Conservation (phyloP, 805 yeast genomes). For the Millerago galiae region DNA sequence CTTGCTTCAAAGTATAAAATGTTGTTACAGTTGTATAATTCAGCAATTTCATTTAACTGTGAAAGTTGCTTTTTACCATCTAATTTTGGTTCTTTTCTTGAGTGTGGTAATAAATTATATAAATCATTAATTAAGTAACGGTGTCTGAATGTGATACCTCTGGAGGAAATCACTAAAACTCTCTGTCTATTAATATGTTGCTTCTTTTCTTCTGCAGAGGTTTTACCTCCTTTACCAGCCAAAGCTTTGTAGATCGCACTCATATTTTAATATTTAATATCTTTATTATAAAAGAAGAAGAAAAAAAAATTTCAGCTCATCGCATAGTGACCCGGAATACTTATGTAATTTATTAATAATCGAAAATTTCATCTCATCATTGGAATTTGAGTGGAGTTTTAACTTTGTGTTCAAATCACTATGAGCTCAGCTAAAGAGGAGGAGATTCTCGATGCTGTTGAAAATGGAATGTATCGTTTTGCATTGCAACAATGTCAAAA, state of each 20-base stretch:
- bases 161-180: constrained; percentile 80
- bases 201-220: constrained; percentile 33
- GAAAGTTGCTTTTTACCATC: constrained; percentile 86
- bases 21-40: constrained; percentile 94
- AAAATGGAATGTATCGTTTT: constrained; percentile 43
- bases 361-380: neutral
- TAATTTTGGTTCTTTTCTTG: constrained; percentile 92
- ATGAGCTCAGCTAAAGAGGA: constrained; percentile 27
- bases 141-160: constrained; percentile 94
- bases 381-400: neutral
- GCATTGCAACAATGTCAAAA: constrained; percentile 46
- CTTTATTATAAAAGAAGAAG: neutral
- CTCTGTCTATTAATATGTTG: constrained; percentile 80
- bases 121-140: constrained; percentile 89
- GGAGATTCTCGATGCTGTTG: constrained; percentile 38
- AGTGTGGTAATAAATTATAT: constrained; percentile 77
- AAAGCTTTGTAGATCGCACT: constrained; percentile 69
- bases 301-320: constrained; percentile 10
- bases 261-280: constrained; percentile 32
- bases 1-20: constrained; percentile 91
- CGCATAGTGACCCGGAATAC: constrained; percentile 5
- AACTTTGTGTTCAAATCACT: neutral
- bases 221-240: constrained; percentile 36
- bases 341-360: neutral
- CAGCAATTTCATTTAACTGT: constrained; percentile 93